Conservation (phyloP, 139 green algal species). For the Chlorella sp. region DNA sequence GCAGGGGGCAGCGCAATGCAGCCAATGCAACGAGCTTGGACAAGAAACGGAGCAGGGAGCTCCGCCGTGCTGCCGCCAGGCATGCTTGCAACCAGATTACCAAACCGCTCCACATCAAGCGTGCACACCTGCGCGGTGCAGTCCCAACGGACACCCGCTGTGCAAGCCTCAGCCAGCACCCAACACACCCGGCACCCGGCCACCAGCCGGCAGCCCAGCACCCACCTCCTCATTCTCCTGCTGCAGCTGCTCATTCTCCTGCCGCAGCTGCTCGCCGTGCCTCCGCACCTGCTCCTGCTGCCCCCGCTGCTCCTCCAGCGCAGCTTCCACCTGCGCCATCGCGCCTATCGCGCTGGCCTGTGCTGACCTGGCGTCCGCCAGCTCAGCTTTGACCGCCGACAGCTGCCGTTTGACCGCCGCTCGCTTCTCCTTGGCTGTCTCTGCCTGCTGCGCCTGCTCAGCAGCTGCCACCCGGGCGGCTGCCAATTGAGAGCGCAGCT, state of each 20-base stretch:
- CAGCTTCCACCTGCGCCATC: background rate
- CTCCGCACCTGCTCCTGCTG: background rate
- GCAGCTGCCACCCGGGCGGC: background rate
- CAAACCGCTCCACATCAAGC: too few relatives aligned
- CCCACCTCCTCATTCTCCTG: background rate
- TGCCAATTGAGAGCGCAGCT: background rate
- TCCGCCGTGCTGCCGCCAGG: too few relatives aligned
- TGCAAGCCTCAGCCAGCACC: too few relatives aligned
- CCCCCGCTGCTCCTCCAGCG: background rate
- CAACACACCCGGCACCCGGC: background rate
- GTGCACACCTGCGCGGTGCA: too few relatives aligned
- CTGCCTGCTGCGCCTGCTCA: background rate
- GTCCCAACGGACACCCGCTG: too few relatives aligned
- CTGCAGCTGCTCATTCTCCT: background rate
- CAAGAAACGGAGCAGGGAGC: too few relatives aligned
- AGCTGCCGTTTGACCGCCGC: background rate
- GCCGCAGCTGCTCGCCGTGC: too few relatives aligned
- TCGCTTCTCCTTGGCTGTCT: background rate
- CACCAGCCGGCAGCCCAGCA: background rate
- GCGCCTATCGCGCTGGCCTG: background rate
- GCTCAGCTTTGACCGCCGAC: constrained; percentile 3
- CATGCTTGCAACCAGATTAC: too few relatives aligned
- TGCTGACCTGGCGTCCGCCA: background rate
- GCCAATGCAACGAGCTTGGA: too few relatives aligned
- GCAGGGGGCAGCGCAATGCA: too few relatives aligned